Evolutionary conservation across 805 yeast species (phyloP), one percentile per base, ranked within the genome.

Genomic region (Candida ficus): DNA sequence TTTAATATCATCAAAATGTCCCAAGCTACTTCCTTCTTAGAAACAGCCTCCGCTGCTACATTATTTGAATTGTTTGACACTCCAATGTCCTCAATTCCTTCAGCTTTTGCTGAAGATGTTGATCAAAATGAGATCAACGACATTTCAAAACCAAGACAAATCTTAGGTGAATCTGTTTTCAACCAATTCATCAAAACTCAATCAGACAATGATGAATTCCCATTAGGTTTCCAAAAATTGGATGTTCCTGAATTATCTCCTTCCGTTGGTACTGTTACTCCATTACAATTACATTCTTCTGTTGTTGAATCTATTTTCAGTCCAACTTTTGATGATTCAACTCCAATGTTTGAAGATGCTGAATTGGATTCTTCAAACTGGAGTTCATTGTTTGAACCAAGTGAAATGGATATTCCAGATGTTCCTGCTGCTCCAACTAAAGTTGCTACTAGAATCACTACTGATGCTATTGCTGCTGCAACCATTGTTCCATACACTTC

Each of bases 371-470:
- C 63, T 16, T 70, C 73, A 28, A 73, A 72, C 49, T 80, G 88
- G 87, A 76, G 73, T 33, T 75, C 88, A 12, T 66, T 83, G 43
- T 80, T 83, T 56, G 71, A 68, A 38, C 63, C 68, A 29, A 36
- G 45, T 34, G 60, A 56, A 29, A 43, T 56, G 50, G 57, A 49
- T 21, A 45, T 52, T 22, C 48, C 51, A 29, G 67, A 61, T 38
- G 56, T 58, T 34, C 58, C 65, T 23, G 17, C n/a, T 30, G 30
- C 11, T 14, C 12, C 34, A n/a, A 8, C 17, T 20, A 13, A 17
- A 14, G 27, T 26, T 9, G 35, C 22, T 32, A 12, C 29, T 20
- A 35, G 27, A 23, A 19, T 30, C 36, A 9, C 33, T 33, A 11
- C 35, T 29, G 17, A 37, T 29, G 33, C 22, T 20, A 19, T 14